These are phyloP conservation scores for Xerocomellus amylosporus DNA, from an alignment of 768 basidiomycete species.

Conservation along the genomic window DNA sequence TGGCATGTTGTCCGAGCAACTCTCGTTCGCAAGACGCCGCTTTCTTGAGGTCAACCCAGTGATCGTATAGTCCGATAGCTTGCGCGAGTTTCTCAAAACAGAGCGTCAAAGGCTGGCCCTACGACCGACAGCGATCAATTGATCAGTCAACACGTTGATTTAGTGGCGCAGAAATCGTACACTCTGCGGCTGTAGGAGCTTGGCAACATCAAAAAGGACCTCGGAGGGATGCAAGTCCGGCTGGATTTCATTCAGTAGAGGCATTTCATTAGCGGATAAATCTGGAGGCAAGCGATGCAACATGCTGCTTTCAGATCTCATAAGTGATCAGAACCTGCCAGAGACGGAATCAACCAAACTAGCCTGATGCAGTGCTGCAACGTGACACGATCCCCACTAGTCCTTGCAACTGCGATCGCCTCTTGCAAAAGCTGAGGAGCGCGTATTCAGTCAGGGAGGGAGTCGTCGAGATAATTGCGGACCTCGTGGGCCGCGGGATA, in stretches of 20 bases:
- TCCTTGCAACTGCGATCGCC: slow-evolving; percentile 75
- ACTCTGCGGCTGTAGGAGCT: slow-evolving; percentile 65
- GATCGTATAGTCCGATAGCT: slow-evolving; percentile 66
- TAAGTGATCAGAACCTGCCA: slow-evolving; percentile 13
- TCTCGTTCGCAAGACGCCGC: slow-evolving; percentile 51
- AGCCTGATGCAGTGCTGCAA: slow-evolving; percentile 78
- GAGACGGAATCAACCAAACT: slow-evolving; percentile 25
- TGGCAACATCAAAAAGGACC: slow-evolving; percentile 71
- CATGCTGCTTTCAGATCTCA: slow-evolving; percentile 44
- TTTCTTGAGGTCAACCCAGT: slow-evolving; percentile 62
- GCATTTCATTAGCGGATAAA: slow-evolving; percentile 37
- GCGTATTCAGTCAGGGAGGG: not conserved
- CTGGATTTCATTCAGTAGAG: slow-evolving; percentile 68
- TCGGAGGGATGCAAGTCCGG: slow-evolving; percentile 74
- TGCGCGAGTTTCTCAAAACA: slow-evolving; percentile 68
- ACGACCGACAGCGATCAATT: slow-evolving; percentile 10
- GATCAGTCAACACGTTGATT: not conserved
- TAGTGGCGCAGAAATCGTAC: slow-evolving; percentile 35
- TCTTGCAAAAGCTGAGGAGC: slow-evolving; percentile 60
- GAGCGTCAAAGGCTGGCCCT: slow-evolving; percentile 71
- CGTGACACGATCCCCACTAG: slow-evolving; percentile 64
- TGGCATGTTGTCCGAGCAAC: slow-evolving; percentile 70
- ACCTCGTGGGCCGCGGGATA: slow-evolving; percentile 68
- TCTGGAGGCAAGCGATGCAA: slow-evolving; percentile 65
- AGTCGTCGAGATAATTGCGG: slow-evolving; percentile 4